Evolutionary conservation across 768 basidiomycete species (phyloP), one percentile per base, ranked within the genome.

Genomic region (Mycena polygramma): DNA sequence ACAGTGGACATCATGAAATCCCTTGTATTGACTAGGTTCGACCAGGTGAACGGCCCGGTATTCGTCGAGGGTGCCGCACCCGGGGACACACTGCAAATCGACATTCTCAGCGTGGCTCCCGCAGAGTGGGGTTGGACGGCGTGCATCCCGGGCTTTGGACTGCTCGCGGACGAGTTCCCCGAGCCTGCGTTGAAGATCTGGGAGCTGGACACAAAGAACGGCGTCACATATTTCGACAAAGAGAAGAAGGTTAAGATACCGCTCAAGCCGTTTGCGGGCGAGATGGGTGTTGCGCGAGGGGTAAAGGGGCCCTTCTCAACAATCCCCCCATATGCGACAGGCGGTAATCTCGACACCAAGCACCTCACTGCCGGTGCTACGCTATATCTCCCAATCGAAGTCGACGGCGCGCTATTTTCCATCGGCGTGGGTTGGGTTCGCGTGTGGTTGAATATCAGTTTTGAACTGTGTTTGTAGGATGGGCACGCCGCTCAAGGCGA

Each of bases 401-500:
- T 87, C 1, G 86, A 88, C 59, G 90, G 90, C 3, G 90, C 86
- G 7, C 71, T 91, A 51, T 90, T 90, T 73, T 87, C 88, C 7
- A 87, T 89, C 24, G 90, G 90, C 49, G 89, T 90, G 71, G 75
- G 86, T 41, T 41, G 30, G 30, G 30, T 30, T 30, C 30, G 6
- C 30, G 30, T 30, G 30, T 30, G 30, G 30, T 6, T 30, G 30
- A 30, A 15, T 7, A 68, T 41, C 20, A 10, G 17, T 45, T 49
- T 48, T 37, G 37, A 30, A 2, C 30, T 6, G 6, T 30, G 30
- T 30, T 30, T 45, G 10, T 55, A 90, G 89, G 90, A 91, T 67
- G 90, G 90, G 7, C 90, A 91, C 76, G 90, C 89, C 5, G 89
- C 87, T 11, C 90, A 90, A 79, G 90, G 90, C 9, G 90, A 90